Evolutionary conservation across 768 basidiomycete genomes (phyloP), one percentile per base, ranked within the genome.

Genomic region (Butyriboletus loyo): DNA sequence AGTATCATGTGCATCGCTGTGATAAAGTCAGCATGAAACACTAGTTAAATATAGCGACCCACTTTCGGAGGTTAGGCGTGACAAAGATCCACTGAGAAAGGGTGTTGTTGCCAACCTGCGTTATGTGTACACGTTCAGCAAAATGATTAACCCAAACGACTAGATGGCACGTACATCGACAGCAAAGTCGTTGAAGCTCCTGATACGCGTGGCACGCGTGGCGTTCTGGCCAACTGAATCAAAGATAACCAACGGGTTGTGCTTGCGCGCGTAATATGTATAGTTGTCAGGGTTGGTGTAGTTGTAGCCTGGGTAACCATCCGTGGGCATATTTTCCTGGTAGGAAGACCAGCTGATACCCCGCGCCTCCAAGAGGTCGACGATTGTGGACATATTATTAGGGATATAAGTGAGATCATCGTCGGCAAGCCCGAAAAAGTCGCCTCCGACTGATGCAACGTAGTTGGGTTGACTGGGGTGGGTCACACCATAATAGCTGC

Each of bases 391-490:
- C 7, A 83, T 67, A 58, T 83, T 84, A 25, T 55, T 60, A 0
- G 77, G 75, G 30, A 82, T 52, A 25, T 0, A 9, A n/a, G 49
- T 50, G 15, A 57, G 25, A 0, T 59, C 62, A 48, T 86, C 82
- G 50, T 67, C 72, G 1, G 64, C 66, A 63, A 77, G 71, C 30
- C 77, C 84, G 44, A 68, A 81, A 62, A 78, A 83, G 62, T 81
- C 77, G 35, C 83, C 83, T 17, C 77, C 79, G 10, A 73, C 68
- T 1, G 71, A 64, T 13, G 81, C 75, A 17, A 63, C 5, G 49
- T 77, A 85, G 67, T 87, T 86, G 30, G 85, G 84, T 63, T 86
- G 72, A 1, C 83, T 84, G 4, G 83, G 81, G 59, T 83, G 82
- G 24, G 80, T 81, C 35, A 82, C 54, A 5, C 66, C 76, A 53